Percentiles rank a stretch among this genome's conserved stretches.
Conservation (phyloP, 192 early-diverging fungal genomes). For the Podila clonocystis region DNA sequence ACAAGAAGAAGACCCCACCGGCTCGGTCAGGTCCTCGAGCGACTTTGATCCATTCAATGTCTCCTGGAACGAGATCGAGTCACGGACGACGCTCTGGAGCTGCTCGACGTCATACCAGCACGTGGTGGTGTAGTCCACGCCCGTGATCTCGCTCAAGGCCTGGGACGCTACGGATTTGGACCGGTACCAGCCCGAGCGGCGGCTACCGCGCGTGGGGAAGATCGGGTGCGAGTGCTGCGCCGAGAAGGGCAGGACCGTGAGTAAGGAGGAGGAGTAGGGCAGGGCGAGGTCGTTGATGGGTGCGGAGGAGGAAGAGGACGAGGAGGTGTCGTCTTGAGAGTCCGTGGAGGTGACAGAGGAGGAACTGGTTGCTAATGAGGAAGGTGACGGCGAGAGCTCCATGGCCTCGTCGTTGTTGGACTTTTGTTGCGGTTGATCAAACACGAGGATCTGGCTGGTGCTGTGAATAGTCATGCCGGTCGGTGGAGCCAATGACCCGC, state of each 20-base stretch:
- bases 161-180: constrained; percentile 50
- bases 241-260: constrained; percentile 47
- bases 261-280: constrained; percentile 33
- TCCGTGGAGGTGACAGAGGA: background rate
- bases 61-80: constrained; percentile 46
- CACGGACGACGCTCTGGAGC: constrained; percentile 46
- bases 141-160: constrained; percentile 36
- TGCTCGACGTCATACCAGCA: constrained; percentile 51
- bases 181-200: constrained; percentile 45
- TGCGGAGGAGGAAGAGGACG: background rate
- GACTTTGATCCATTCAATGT: constrained; percentile 26
- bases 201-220: constrained; percentile 40
- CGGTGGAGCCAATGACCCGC: background rate
- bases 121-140: constrained; percentile 51
- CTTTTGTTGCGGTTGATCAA: constrained; percentile 16
- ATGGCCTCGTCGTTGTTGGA: background rate
- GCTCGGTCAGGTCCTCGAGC: constrained; percentile 40
- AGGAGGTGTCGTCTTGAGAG: background rate
- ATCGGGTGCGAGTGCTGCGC: constrained; percentile 41
- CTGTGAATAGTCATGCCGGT: constrained; percentile 6
- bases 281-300: constrained; percentile 25
- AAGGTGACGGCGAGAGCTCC: background rate
- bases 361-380: background rate
- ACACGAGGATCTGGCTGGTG: constrained; percentile 41
- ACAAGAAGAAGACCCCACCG: background rate